Conservation (phyloP, 371 early-diverging fungal genomes). For the Umbelopsis sp. region DNA sequence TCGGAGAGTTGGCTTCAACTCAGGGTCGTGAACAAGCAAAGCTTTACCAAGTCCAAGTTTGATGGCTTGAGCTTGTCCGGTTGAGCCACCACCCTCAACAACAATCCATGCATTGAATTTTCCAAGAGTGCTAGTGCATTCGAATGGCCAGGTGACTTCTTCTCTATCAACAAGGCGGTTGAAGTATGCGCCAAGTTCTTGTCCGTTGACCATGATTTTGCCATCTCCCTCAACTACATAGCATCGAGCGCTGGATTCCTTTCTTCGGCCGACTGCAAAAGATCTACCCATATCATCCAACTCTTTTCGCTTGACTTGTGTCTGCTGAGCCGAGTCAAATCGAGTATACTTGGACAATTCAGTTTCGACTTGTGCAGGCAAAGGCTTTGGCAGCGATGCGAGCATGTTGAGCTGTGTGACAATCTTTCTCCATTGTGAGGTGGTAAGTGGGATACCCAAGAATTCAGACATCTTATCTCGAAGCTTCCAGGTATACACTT, state of each 20-base stretch:
- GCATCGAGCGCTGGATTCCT: slow-evolving; percentile 80
- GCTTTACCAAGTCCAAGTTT: slow-evolving; percentile 85
- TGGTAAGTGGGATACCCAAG: slow-evolving; percentile 61
- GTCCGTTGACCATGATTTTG: slow-evolving; percentile 84
- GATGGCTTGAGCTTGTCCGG: slow-evolving; percentile 90
- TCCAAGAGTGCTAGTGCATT: slow-evolving; percentile 63
- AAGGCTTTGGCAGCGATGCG: slow-evolving; percentile 57
- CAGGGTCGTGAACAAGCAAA: slow-evolving; percentile 71
- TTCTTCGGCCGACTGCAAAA: slow-evolving; percentile 83
- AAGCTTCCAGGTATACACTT: slow-evolving; percentile 52
- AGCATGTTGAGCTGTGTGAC: slow-evolving; percentile 53
- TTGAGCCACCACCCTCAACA: slow-evolving; percentile 87
- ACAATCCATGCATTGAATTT: slow-evolving; percentile 88
- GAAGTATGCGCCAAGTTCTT: slow-evolving; percentile 79
- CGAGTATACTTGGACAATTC: slow-evolving; percentile 51
- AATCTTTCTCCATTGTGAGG: slow-evolving; percentile 69
- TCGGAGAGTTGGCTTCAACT: slow-evolving; percentile 61
- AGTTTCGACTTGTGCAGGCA: slow-evolving; percentile 48
- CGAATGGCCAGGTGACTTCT: slow-evolving; percentile 76
- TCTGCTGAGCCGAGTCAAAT: slow-evolving; percentile 31
- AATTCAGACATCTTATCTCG: slow-evolving; percentile 58
- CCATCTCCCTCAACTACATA: slow-evolving; percentile 85
- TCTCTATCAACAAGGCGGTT: slow-evolving; percentile 67
- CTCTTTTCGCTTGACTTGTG: slow-evolving; percentile 36
- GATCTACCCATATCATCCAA: slow-evolving; percentile 83